Evolutionary conservation across 192 early-diverging fungal species (phyloP), one percentile per base, ranked within the genome.

Genomic region (Phlyctochytrium planicorne): DNA sequence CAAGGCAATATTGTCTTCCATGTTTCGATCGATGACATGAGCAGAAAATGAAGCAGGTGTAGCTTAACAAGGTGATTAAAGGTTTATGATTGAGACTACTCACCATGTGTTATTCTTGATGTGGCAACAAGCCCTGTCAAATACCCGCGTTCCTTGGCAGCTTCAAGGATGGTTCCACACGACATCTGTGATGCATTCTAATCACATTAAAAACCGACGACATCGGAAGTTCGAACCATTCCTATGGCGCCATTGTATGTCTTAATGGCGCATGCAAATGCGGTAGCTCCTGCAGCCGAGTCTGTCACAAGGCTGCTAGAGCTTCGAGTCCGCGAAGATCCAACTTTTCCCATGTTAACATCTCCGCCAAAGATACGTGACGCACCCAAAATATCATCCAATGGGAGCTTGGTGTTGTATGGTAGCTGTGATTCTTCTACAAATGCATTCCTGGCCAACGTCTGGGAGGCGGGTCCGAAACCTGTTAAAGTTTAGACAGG

Each of bases 281-380:
- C 97, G 0, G 97, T 99, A 0, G 96, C 97, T 6, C 96, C 97
- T 29, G 97, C 95, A 10, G 97, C 97, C 40, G 91, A 93, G 77
- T 99, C 97, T 0, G 97, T 99, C 2, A 99, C 85, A 30, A 97
- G 77, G 37, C 89, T 91, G 76, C 68, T 63, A 55, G 86, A 86
- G 47, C 90, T 92, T 50, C 91, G 82, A 2, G 97, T 99, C 34
- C 97, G 88, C 24, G 93, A 94, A 24, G 89, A 74, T n/a, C 97
- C 96, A 17, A 98, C 90, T 60, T 47, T 47, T 47, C 20, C 20
- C 40, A 6, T 6, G 40, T 20, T 6, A 47, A 14, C 40, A 6
- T 14, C 6, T 6, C 40, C 6, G 40, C 6, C 20, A 20, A 20
- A 20, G 20, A 29, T 86, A 79, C 24, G 91, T 88, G 47, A 92